Base-by-base conservation (phyloP, 2,329 filamentous ascomycete species). In the Ophiostoma tasmaniense region DNA sequence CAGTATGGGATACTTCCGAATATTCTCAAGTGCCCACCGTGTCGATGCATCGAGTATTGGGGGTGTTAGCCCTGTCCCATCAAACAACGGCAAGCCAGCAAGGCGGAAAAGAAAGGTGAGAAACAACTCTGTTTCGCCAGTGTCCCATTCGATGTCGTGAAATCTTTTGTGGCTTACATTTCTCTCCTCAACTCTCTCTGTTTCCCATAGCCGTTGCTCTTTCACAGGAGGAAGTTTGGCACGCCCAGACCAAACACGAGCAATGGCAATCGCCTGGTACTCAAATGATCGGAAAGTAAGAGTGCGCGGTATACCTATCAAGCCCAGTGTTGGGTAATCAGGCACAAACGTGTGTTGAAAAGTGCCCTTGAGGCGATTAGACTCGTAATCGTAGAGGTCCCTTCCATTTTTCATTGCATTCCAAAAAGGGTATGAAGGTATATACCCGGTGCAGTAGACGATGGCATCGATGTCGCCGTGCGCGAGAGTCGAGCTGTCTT, bases 401-500 rank as follows among this genome's bases (percentile, higher is more conserved):
- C 81, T 78, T 0, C 83, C 84, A 37, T 82, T 84, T 0, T 70
- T 74, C 10, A 75, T 71, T 5, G 66, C 70, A 70, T 86, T 84
- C 84, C 84, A 86, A 75, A 97, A 97, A 0, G 93, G 92, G 69
- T 90, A 91, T 2, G 89, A 89, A 78, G 92, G 96, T 70, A 95
- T 85, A 75, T 96, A 98, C 0, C 94, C 94, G 0, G 94, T 97
- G 75, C 91, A 93, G 78, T 95, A 97, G 35, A 97, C 77, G 6
- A 97, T 80, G 1, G 86, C 84, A 74, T 97, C 93, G 69, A 98
- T 78, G 33, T 88, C 81, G 1, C 80, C 79, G 1, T 50, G 45
- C 1, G 52, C 55, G 68, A 93, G 90, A 20, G 81, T 79, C 0
- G 92, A 83, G 1, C 84, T 87, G 71, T 87, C 83, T 61, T 84